Base-by-base conservation (phyloP, 805 yeast species). In the Hanseniaspora clermontiae region DNA sequence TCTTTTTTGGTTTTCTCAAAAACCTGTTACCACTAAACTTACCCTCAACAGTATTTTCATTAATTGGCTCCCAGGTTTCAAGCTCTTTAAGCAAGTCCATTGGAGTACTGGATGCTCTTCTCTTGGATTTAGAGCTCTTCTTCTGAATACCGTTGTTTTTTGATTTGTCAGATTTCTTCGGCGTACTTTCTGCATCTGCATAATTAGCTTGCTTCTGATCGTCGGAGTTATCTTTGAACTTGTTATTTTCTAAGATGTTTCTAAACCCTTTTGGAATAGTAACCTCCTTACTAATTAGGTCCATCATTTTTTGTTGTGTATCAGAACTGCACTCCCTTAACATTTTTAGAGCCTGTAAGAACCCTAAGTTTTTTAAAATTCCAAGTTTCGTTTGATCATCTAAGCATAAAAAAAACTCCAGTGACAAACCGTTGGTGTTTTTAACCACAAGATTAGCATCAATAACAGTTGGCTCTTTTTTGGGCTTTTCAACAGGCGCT, bases 311-410 rank as follows among this genome's bases (percentile, higher is more conserved):
- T 3, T 10, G 19, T 51, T 43, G 45, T 8, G 17, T 6, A n/a
- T 19, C 34, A 7, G 7, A 6, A 17, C 37, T 27, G 37, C 55
- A 51, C 2, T 19, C 9, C 1, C n/a, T 32, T 3, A 43, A n/a
- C 8, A 51, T 14, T 14, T 51, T 15, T 6, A 51, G 12, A 5
- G 38, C 55, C 17, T 43, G 45, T 29, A 51, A 9, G 17, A 51
- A 51, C 3, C 40, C 38, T 12, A 51, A 19, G 10, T 45, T 51
- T 45, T 51, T 43, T 5, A 51, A 29, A 37, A 51, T 27, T 8
- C 50, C 55, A 6, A 43, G 12, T 29, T 51, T 43, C 2, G 55
- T 51, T 43, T 27, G 29, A 29, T 37, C 29, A 19, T 51, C 55
- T 20, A 51, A 43, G n/a, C 36, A 19, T 27, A 17, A 29, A 38